These are phyloP conservation scores for Backusella sp. DNA, from an alignment of 192 early-diverging fungal genomes.

Conservation along the genomic window DNA sequence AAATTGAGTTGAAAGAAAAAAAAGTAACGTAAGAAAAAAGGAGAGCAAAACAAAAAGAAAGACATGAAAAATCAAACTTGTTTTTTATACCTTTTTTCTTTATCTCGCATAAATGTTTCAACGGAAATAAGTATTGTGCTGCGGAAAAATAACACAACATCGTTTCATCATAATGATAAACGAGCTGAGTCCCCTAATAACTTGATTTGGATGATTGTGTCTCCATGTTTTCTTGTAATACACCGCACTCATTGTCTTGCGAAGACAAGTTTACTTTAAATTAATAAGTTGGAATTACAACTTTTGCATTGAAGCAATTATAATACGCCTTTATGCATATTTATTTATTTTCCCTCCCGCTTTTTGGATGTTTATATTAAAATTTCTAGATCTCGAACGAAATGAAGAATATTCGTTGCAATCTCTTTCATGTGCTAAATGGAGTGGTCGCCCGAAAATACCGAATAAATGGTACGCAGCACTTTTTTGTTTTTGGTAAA, in stretches of 20 bases:
- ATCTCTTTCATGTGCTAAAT: background rate
- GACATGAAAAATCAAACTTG: background rate
- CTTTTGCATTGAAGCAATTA: background rate
- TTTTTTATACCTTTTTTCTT: background rate
- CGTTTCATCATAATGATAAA: background rate
- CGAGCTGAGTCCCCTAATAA: background rate
- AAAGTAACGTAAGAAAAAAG: background rate
- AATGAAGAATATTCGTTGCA: background rate
- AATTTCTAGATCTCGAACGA: background rate
- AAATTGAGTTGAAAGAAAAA: background rate
- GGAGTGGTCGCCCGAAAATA: background rate
- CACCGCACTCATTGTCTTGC: background rate
- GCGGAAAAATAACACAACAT: background rate
- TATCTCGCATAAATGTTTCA: background rate
- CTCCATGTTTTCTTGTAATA: background rate
- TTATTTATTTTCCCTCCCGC: background rate
- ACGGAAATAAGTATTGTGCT: background rate
- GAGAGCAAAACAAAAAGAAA: background rate
- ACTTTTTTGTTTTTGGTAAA: background rate
- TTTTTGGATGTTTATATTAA: background rate
- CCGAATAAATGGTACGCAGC: background rate
- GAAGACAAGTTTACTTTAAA: background rate
- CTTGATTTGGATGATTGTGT: background rate
- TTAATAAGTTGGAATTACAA: background rate
- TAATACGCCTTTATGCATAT: background rate